Evolutionary conservation across 2,329 filamentous ascomycete species (phyloP), one percentile per base, ranked within the genome.

Genomic region (Elsinoe arachidis): DNA sequence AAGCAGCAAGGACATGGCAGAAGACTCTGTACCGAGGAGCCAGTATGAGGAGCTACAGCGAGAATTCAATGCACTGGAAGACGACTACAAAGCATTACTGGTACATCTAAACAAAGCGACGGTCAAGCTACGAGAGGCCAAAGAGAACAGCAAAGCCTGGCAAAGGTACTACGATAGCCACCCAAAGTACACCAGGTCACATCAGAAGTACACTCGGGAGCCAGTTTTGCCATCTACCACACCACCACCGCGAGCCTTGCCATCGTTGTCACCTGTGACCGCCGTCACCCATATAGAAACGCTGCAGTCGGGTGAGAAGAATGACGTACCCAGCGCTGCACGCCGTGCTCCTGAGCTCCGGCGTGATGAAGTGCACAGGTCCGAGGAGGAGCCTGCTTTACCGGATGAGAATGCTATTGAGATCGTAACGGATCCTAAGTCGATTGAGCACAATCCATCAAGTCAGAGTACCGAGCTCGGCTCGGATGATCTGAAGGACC

Each of bases 401-500:
- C 4, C 9, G 7, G 26, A 30, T 9, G 26, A 9, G 26, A 30
- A 30, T 9, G 7, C 26, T 30, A 30, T 7, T 9, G 26, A 30
- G 26, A 12, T 19, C 3, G 41, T n/a, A 11, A 23, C 11, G 19
- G 17, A 46, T 23, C 10, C 10, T 23, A 23, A 7, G 2, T 12
- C 19, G 3, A 14, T 35, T 9, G 37, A 55, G 21, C 54, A 38
- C 21, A 23, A 33, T 10, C 37, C 54, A 21, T 59, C 43, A 10
- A 30, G 26, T n/a, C 57, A 49, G 12, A 47, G 21, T 19, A 47
- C 53, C 14, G 3, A 65, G 64, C 12, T 77, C 74, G 1, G 76
- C 74, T 57, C 74, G 77, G 61, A 76, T 72, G 2, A 78, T 74
- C 4, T 33, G 43, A 14, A 43, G 12, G 38, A 33, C 3, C 14